Base-by-base conservation (phyloP, 495 filamentous ascomycete genomes). In the Aspergillus hancockii region DNA sequence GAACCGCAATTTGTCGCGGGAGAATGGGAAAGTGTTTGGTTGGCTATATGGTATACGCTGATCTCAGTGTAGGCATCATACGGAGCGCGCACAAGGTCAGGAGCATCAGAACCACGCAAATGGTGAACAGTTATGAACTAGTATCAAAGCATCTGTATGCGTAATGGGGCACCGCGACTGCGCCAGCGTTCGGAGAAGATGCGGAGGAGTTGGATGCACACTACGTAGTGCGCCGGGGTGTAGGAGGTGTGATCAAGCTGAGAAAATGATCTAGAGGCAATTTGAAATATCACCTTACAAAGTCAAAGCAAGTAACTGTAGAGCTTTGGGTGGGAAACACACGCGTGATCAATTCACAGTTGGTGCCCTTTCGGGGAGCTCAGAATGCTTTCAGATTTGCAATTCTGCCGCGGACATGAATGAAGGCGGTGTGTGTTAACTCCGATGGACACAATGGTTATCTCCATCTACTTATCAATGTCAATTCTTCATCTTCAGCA, bases 31-130 rank as follows among this genome's bases (percentile, higher is more conserved):
- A 1, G 3, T 23, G 19, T 12, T 47, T 10, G 13, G 18, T 47
- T 4, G 21, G 14, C 46, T 61, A 52, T 13, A 45, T 52, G 49
- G 60, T 67, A 43, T 55, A 67, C 50, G 66, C 46, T 50, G 56
- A 45, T 64, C 50, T 52, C 46, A 52, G 45, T 34, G 56, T 53
- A 63, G 55, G 63, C 71, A 73, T 72, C 60, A 69, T 75, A 61
- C 54, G 54, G 52, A 40, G 45, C 43, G 16, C 36, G 45, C 18
- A 14, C 38, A 41, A 41, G 16, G 38, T 41, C 9, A 18, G 5
- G 1, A 41, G 14, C 16, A 7, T 18, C 13, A 41, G n/a, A 41
- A 18, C 16, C 38, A 41, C 38, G 38, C 38, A n/a, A 41, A 41
- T 16, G 5, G 2, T 18, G 38, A 16, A 41, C 16, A 41, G 38